Base-by-base conservation (phyloP, 192 early-diverging fungal genomes). In the Glomus cerebriforme region DNA sequence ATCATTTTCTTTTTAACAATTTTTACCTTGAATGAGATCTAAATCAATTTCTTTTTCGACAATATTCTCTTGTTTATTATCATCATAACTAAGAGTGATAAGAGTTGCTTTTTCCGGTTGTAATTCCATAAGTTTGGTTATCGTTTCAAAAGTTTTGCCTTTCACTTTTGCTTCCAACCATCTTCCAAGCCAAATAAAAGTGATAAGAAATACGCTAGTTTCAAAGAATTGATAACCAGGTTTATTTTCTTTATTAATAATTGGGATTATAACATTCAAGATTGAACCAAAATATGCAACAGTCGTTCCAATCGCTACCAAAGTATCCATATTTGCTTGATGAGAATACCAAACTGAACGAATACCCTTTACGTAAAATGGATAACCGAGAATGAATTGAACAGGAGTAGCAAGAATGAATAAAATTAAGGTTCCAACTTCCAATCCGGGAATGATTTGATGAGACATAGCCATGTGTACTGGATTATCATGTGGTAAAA, bases 131-230 rank as follows among this genome's bases (percentile, higher is more conserved):
- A 96, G 78, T 75, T 92, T 87, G 26, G 91, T 91, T 39, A 96
- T 91, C 0, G 93, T 93, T 80, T 91, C 90, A 8, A 92, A 89
- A 1, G 95, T 95, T 79, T 89, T 86, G 31, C 93, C 94, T 72
- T 94, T 96, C 6, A 93, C 94, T 80, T 90, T 89, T 15, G 85
- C 86, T 77, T 95, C 93, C 49, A 96, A 79, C 86, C 92, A 96
- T 80, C 93, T 94, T 58, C 95, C 95, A 26, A 95, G 81, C 59
- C 92, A 85, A 76, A 96, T 92, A 83, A 96, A 95, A 0, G 92
- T 92, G 58, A 95, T 90, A 72, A 96, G 79, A 47, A 94, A 88
- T 17, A 93, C 87, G 19, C 86, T 81, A 0, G 94, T 95, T 79
- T 96, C 95, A 81, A 96, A 96, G 78, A 92, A 94, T 66, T 90